Evolutionary conservation across 768 basidiomycete species (phyloP).

Genomic region (Suillus alpinus): DNA sequence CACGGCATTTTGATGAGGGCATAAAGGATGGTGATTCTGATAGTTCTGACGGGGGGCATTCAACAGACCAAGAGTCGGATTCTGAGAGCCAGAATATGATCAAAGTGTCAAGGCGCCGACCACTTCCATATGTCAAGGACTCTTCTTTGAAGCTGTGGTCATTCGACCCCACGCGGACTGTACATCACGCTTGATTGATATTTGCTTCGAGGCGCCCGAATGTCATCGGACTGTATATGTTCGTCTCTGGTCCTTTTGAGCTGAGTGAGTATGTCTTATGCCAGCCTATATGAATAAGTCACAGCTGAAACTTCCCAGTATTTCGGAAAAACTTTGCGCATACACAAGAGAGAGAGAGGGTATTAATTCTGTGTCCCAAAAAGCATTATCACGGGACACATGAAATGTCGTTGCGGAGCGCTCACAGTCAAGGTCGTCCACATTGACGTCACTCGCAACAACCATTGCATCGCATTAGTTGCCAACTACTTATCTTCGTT

Average conservation of each 20-base stretch:
- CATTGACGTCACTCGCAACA: too few relatives aligned
- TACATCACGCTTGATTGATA: neutral
- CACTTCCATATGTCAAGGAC: constrained; percentile 20
- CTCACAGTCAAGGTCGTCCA: too few relatives aligned
- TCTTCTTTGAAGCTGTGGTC: constrained; percentile 28
- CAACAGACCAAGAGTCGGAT: constrained; percentile 16
- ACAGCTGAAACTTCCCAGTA: neutral
- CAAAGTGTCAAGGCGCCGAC: constrained; percentile 11
- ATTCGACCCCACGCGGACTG: neutral
- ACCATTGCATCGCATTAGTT: too few relatives aligned
- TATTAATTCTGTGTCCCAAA: too few relatives aligned
- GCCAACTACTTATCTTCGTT: too few relatives aligned
- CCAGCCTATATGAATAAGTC: neutral
- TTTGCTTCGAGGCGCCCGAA: neutral
- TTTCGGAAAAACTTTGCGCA: too few relatives aligned
- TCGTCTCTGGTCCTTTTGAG: neutral
- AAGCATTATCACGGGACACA: too few relatives aligned
- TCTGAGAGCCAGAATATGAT: constrained; percentile 6
- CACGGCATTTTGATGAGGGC: constrained; percentile 57
- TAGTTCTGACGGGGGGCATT: constrained; percentile 1
- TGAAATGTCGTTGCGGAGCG: too few relatives aligned
- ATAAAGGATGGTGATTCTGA: neutral
- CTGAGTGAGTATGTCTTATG: neutral
- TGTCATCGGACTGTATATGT: neutral
- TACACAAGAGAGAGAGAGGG: too few relatives aligned